Base-by-base conservation (phyloP, 768 basidiomycete genomes). In the Rhodosporidiobolus sp. region DNA sequence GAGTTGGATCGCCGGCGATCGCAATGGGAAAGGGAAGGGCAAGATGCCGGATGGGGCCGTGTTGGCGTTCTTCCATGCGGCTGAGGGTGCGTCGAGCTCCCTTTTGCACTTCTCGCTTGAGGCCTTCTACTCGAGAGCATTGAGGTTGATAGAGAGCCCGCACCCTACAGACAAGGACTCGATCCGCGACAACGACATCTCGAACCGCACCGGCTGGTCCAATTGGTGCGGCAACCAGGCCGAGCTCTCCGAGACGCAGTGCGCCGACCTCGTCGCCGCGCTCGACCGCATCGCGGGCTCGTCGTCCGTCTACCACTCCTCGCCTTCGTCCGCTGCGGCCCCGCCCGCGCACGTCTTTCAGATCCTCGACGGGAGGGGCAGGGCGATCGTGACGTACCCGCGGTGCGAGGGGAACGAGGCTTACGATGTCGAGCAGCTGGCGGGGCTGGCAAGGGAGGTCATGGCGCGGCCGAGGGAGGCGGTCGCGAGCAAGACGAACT, bases 311-410 rank as follows among this genome's bases (percentile, higher is more conserved):
- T 45, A 17, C 19, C 65, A 52, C 34, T 28, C 55, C 34, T 57
- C 28, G 50, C 55, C 14, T 26, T 32, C 26, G 55, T 60, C n/a
- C 19, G 22, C 28, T 30, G 56, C 45, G 59, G 46, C 32, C 61
- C 68, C 65, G 30, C 75, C 78, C 2, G 62, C 66, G 14, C 74
- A 77, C 62, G 77, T 77, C 59, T 79, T 79, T 61, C 78, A 79
- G 57, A 70, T 79, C 56, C 72, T 79, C 28, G 77, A 73, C 64
- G 52, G 60, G 10, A 60, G 28, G 24, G 70, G 72, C 20, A 50
- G 65, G 20, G 60, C 64, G 22, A 68, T 77, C 57, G 63, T 71
- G 11, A 70, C 73, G 50, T 76, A 67, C 53, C 74, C 74, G 10
- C 52, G 32, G 20, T 16, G 35, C 1, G 46, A 34, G 19, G 63